Evolutionary conservation across 768 basidiomycete species (phyloP), one percentile per base, ranked within the genome.

Genomic region (Tricholoma matsutake): DNA sequence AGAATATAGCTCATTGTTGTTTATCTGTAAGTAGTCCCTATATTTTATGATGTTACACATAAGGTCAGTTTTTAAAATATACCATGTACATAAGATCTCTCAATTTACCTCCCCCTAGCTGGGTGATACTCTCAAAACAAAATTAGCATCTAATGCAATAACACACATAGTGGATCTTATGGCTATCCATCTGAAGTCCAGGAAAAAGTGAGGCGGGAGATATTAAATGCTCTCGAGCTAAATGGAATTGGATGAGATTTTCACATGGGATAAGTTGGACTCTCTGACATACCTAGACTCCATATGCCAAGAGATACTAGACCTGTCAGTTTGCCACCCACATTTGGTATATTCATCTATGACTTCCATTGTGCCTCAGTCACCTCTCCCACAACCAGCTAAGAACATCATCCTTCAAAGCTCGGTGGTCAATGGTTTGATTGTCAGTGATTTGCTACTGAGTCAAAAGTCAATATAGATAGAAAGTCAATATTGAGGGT

Each of bases 251-350:
- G 39, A 41, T 4, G 56, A 1, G 72, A 76, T 32, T 57, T 80
- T 1, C n/a, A 52, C 64, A 2, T 79, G 78, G 54, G 80, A 80
- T 53, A 67, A 69, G 8, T 67, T 82, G 28, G 66, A 73, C 37
- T 62, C 58, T n/a, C 71, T 79, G 9, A 74, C 73, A 0, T 72
- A 71, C 60, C 65, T 78, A 22, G 78, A 81, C 54, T 73, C 75
- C 4, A 63, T 78, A 13, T 73, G 72, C 58, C 66, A 75, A 20
- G 76, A 81, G 62, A 35, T 11, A 11, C 11, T 35, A 35, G 8
- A 11, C 34, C 7, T 35, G 34, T 35, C 6, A 6, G 34, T 35
- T 35, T n/a, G 14, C 39, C 39, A 16, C 35, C 10, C 11, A 41
- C 6, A n/a, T 18, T n/a, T 1, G 14, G 2, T 16, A 41, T n/a